Conservation (phyloP, 2,329 filamentous ascomycete species). For the Chaetomium sp. region DNA sequence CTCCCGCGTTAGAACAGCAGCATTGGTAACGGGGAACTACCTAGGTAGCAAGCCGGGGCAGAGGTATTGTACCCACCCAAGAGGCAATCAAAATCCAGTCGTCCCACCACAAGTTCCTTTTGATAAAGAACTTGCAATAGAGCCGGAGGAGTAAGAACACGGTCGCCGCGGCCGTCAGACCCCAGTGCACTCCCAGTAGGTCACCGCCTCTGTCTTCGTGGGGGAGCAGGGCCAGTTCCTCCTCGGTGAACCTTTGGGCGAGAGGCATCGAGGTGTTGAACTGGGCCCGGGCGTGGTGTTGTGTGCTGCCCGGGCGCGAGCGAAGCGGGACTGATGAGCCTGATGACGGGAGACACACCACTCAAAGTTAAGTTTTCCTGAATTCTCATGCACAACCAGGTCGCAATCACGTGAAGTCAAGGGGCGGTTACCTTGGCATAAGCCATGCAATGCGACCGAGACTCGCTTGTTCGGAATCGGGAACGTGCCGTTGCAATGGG, state of each 20-base stretch:
- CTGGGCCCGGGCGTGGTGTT: not conserved
- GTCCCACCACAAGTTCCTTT: constrained; percentile 2
- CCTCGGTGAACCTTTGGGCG: not conserved
- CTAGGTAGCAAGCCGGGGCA: not conserved
- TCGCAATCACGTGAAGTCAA: not conserved
- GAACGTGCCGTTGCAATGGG: not conserved
- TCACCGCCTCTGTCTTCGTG: not conserved
- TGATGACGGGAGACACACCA: not conserved
- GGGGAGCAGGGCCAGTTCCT: not conserved
- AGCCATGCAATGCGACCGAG: not conserved
- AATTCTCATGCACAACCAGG: not conserved
- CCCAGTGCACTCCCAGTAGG: not conserved
- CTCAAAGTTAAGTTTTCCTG: not conserved
- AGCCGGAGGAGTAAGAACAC: not conserved
- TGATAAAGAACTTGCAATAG: not conserved
- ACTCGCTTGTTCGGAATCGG: not conserved
- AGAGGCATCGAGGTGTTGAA: not conserved
- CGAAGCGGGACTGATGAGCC: not conserved
- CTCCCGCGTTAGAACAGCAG: not conserved
- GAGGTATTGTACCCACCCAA: not conserved
- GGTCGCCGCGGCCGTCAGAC: not conserved
- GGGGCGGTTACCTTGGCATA: not conserved
- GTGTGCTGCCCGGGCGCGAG: not conserved
- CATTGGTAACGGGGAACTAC: not conserved
- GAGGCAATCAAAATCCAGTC: constrained; percentile 3